phyloP scores from a whole-genome alignment of 306 rosid genomes.

The Dicorynia guianensis region DNA sequence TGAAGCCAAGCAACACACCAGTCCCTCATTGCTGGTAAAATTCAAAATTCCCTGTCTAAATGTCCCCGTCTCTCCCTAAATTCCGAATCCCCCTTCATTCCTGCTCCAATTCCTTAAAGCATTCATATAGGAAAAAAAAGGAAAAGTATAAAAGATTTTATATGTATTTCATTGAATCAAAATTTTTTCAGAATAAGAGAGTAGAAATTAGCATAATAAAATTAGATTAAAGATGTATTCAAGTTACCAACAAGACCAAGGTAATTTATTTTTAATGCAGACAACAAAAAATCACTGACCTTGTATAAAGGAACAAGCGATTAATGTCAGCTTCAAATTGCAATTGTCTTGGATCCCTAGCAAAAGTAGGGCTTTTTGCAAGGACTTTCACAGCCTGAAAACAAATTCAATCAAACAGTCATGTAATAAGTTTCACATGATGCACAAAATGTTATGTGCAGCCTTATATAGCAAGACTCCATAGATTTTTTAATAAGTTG shows the following conservation, averaged over 20 bases:
- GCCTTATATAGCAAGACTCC: constrained; percentile 16
- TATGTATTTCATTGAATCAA: no score
- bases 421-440: constrained; percentile 13
- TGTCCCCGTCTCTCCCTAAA: no score
- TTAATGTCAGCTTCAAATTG: constrained; percentile 87
- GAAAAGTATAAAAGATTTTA: no score
- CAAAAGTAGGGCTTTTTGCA: constrained; percentile 64
- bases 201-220: not conserved
- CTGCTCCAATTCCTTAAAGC: no score
- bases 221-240: not conserved
- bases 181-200: not conserved
- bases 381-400: constrained; percentile 70
- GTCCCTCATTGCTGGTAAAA: no score
- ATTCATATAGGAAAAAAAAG: no score
- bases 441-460: not conserved
- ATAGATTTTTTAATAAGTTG: not conserved
- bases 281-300: constrained; percentile 52
- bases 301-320: constrained; percentile 81
- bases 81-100: no score
- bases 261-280: not conserved
- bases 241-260: not conserved
- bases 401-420: constrained; percentile 22
- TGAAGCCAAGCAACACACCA: no score
- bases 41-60: no score
- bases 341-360: constrained; percentile 74